Evolutionary conservation across 495 filamentous ascomycete species (phyloP).

Genomic region (Trypethelium eluteriae): DNA sequence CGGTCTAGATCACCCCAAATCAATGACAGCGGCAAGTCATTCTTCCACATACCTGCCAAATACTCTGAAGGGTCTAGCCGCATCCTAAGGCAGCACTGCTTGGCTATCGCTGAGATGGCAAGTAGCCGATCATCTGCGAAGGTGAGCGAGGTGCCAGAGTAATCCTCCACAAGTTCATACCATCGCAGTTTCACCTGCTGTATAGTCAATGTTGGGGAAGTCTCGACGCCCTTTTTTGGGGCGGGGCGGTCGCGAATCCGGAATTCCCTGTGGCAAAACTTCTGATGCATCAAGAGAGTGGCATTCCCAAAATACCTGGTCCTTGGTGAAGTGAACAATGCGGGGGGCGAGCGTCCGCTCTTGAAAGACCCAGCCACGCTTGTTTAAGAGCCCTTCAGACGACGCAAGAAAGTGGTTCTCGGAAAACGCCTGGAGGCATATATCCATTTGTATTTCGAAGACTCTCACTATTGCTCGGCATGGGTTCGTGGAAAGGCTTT

Average conservation of each 20-base stretch:
- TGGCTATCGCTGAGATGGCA: slow-evolving; percentile 4
- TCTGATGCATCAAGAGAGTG: not conserved
- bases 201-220: not conserved
- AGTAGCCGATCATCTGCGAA: slow-evolving; percentile 1
- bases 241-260: slow-evolving; percentile 3
- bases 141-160: not conserved
- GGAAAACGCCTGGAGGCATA: slow-evolving; percentile 4
- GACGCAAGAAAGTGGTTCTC: slow-evolving; percentile 21
- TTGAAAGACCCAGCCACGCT: slow-evolving; percentile 25
- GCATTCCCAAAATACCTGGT: slow-evolving; percentile 27
- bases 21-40: slow-evolving; percentile 2
- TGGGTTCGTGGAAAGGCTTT: not conserved
- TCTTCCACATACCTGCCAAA: slow-evolving; percentile 11
- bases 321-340: slow-evolving; percentile 20
- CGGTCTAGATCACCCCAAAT: not conserved
- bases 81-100: not conserved
- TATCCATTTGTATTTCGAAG: not conserved
- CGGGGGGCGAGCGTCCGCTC: slow-evolving; percentile 23
- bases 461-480: not conserved
- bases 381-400: slow-evolving; percentile 2
- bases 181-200: not conserved
- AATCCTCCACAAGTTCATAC: slow-evolving; percentile 3
- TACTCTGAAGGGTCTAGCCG: not conserved
- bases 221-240: not conserved
- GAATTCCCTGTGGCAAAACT: slow-evolving; percentile 5